These are phyloP conservation scores for Epichloe bromicola DNA, from an alignment of 2,329 filamentous ascomycete genomes.

Conservation along the genomic window DNA sequence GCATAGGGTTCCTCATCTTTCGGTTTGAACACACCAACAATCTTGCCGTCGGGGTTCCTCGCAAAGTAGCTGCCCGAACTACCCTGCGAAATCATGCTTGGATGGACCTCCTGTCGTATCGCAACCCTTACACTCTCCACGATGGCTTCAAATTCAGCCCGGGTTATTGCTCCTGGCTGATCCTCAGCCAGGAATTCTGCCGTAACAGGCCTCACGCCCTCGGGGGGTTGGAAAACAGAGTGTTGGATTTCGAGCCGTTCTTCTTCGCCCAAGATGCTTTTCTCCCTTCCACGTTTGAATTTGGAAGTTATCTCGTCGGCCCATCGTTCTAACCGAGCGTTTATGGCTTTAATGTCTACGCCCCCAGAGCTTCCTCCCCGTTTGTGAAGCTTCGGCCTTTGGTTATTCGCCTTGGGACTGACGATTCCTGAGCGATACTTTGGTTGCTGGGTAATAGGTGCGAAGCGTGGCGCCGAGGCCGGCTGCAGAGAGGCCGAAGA, in stretches of 20 bases:
- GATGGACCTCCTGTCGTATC: constrained; percentile 83
- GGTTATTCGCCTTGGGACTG: constrained; percentile 31
- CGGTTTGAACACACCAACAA: constrained; percentile 95
- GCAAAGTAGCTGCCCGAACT: constrained; percentile 98
- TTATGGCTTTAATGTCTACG: constrained; percentile 96
- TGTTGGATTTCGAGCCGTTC: constrained; percentile 92
- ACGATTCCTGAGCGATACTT: constrained; percentile 47
- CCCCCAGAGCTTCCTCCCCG: constrained; percentile 61
- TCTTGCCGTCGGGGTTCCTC: constrained; percentile 77
- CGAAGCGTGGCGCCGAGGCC: constrained; percentile 48
- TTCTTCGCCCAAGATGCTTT: constrained; percentile 59
- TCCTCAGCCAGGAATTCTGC: constrained; percentile 56
- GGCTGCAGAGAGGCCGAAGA: constrained; percentile 44
- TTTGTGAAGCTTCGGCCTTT: constrained; percentile 30
- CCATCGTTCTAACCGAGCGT: constrained; percentile 88
- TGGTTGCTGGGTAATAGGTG: constrained; percentile 49
- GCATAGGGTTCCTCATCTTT: constrained; percentile 99
- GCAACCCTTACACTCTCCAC: constrained; percentile 83
- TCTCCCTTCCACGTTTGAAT: constrained; percentile 76
- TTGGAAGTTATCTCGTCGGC: constrained; percentile 95
- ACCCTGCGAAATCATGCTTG: constrained; percentile 90
- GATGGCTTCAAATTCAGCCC: constrained; percentile 71
- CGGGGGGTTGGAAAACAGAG: constrained; percentile 88
- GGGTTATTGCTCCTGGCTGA: constrained; percentile 57
- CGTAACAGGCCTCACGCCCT: constrained; percentile 70